Base-by-base conservation (phyloP, 2,329 filamentous ascomycete species). In the Alternaria viburni region DNA sequence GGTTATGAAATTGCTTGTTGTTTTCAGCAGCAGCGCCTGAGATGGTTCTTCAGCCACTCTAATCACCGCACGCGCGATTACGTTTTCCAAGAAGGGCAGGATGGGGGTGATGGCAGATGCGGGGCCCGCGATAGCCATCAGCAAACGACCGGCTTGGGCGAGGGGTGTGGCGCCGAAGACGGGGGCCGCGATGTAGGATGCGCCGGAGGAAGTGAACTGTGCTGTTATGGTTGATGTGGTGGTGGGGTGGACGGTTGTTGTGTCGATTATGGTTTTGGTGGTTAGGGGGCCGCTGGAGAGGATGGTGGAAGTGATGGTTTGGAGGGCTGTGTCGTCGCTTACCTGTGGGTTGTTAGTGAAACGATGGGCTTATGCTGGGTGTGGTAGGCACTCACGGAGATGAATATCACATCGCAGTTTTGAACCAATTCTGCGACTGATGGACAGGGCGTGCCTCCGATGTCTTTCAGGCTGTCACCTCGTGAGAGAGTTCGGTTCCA, bases 161-260 rank as follows among this genome's bases (percentile, higher is more conserved):
- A 84, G 78, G 0, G 84, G 81, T 0, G 83, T 84, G 4, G 84
- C 83, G 7, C 85, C 85, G 60, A 86, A 87, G 0, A 86, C 85
- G 0, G 85, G 85, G 0, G 73, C 71, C 0, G 83, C 80, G 26
- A 86, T 70, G 51, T 85, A 85, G 4, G 62, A 57, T 3, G 77
- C 81, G 0, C 75, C 11, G 61, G 67, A 5, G 62, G 67, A 3
- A 0, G 59, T 52, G 0, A 86, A 67, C 1, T 70, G 72, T 0
- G 59, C 51, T 1, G 79, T 62, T 1, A 78, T 73, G 6, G 65
- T 62, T 1, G 70, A 65, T 0, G 83, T 81, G 0, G 83, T 83
- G 7, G 79, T 72, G 0, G 85, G 84, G 57, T 85, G 83, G 1
- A 86, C 81, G 0, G 85, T 86, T 0, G 84, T 85, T 0, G 84